Evolutionary conservation across 306 rosid species (phyloP), one percentile per base, ranked within the genome.

Genomic region (Vigna radiata): DNA sequence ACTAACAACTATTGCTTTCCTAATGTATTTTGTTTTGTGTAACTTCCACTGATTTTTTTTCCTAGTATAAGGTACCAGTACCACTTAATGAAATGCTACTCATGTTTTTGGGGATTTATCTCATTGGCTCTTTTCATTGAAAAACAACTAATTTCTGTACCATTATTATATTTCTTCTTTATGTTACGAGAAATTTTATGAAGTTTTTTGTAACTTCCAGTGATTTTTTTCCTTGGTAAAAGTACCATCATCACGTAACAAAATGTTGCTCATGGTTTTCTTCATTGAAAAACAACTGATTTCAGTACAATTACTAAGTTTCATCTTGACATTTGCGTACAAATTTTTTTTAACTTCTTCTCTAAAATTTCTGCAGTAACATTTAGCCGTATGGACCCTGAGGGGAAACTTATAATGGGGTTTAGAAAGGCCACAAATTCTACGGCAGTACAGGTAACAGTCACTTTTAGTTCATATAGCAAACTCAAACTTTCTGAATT

Each of bases 351-450:
- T 23, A 12, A 58, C 1, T 12, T 59, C 73, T 71, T 60, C 58
- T 68, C 23, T 11, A 37, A 61, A 58, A 80, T 46, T 82, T 69
- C 36, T 59, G 69, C 93, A 95, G 99, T 95, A 81, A 95, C 97
- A 67, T 95, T 95, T 72, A 95, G 99, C 80, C 99, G 99, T 23
- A 95, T 92, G 97, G 99, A 95, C 56, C 99, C 99, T 73, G 97
- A 92, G 85, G 97, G 97, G 62, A 95, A 95, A 82, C 99, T 95
- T 76, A 90, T 95, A 72, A 95, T 95, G 97, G 99, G 99, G 67
- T 95, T 89, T 53, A 91, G 99, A 25, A 95, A 90, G 87, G 99
- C 97, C 69, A 83, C 92, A 48, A 91, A 73, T 83, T 86, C 97
- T 77, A 77, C 82, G 77, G 82, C 86, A 70, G 77, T 82, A 72